phyloP scores from a whole-genome alignment of 2,329 filamentous ascomycete genomes.

The Xylariales sp. region DNA sequence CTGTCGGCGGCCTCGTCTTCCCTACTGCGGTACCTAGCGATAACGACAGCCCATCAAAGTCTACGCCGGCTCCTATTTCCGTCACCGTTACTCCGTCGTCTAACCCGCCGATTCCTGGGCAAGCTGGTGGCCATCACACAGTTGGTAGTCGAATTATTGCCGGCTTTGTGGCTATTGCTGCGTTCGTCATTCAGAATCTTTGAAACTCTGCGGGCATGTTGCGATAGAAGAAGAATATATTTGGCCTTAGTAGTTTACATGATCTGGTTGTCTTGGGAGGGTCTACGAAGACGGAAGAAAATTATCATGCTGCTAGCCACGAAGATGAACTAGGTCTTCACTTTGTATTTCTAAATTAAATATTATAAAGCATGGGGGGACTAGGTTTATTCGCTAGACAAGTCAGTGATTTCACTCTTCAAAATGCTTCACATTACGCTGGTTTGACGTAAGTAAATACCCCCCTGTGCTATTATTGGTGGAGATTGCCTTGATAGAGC shows the following conservation, averaged over 20 bases:
- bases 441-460: no score
- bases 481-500: no score
- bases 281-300: background rate
- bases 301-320: background rate
- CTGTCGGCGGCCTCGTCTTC: conserved; percentile 5
- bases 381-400: no score
- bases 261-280: background rate
- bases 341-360: no score
- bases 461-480: no score
- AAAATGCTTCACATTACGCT: no score
- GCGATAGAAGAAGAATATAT: background rate
- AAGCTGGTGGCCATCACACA: conserved; percentile 37
- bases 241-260: no score
- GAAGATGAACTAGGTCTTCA: no score
- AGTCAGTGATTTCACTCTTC: no score
- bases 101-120: conserved; percentile 10
- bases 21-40: background rate
- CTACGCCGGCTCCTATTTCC: conserved; percentile 10
- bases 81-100: conserved; percentile 29
- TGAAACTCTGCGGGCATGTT: no score
- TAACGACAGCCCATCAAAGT: background rate
- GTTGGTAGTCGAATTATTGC: conserved; percentile 38
- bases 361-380: no score
- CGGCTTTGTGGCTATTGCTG: conserved; percentile 39
- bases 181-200: conserved; percentile 34